Percentiles rank a stretch among this genome's conserved stretches.
These are phyloP conservation scores for Phyllosticta capitalensis DNA, from an alignment of 2,329 filamentous ascomycete species.

Conservation along the genomic window DNA sequence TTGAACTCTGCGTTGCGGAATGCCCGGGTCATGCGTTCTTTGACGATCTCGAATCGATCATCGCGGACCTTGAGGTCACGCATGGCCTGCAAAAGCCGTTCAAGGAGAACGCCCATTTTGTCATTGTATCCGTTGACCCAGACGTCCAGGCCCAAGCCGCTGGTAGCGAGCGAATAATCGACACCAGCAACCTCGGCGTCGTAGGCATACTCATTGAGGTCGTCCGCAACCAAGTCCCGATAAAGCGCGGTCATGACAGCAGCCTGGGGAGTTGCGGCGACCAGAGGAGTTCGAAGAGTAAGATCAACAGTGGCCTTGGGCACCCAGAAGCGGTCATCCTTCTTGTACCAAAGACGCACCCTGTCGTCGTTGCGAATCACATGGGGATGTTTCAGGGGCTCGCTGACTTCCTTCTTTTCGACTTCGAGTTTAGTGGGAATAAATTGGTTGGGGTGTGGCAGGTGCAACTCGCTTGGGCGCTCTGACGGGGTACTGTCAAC, in stretches of 20 bases:
- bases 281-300: constrained; percentile 67
- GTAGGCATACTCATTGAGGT: constrained; percentile 86
- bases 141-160: constrained; percentile 64
- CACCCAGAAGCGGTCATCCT: constrained; percentile 97
- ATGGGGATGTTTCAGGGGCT: constrained; percentile 63
- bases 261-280: constrained; percentile 70
- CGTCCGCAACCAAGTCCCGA: constrained; percentile 78
- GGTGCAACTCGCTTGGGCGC: constrained; percentile 62
- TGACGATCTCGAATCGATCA: constrained; percentile 86
- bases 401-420: constrained; percentile 80
- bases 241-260: constrained; percentile 71
- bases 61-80: constrained; percentile 72
- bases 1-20: constrained; percentile 83
- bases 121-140: constrained; percentile 90
- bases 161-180: constrained; percentile 67
- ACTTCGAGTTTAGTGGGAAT: constrained; percentile 89
- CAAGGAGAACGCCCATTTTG: constrained; percentile 81
- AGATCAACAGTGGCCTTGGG: constrained; percentile 84
- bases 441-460: constrained; percentile 92
- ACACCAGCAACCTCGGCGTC: constrained; percentile 89
- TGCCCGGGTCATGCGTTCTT: constrained; percentile 67
- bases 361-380: constrained; percentile 76
- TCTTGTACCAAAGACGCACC: constrained; percentile 90
- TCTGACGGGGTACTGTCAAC: constrained; percentile 47
- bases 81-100: constrained; percentile 79